Percentiles rank a stretch among this genome's conserved stretches.
These are phyloP conservation scores for Arabidopsis thaliana DNA, from an alignment of 345 rosid genomes.

Conservation along the genomic window DNA sequence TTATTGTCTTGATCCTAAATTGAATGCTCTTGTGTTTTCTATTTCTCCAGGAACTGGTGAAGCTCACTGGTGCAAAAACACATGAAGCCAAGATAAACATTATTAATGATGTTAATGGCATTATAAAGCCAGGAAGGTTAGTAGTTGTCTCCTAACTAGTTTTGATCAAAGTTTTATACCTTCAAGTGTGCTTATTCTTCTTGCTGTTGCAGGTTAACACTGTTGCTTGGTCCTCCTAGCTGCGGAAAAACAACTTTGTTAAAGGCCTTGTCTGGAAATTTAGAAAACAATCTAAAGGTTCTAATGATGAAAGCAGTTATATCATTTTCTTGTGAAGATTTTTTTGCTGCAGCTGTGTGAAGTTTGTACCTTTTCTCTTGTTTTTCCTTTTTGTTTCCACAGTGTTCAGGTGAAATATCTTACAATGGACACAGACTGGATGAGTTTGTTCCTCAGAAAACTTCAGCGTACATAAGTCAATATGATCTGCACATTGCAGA, in stretches of 20 bases:
- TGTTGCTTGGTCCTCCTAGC: constrained; percentile 88
- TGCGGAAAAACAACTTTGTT: constrained; percentile 79
- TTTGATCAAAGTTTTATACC: not conserved
- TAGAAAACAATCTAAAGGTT: constrained; percentile 64
- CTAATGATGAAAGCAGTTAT: constrained; percentile 7
- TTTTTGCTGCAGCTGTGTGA: constrained; percentile 26
- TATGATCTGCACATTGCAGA: constrained; percentile 59
- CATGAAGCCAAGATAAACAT: constrained; percentile 61
- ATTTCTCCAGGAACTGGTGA: constrained; percentile 53
- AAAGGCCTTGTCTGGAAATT: constrained; percentile 75
- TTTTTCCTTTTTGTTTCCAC: constrained; percentile 23
- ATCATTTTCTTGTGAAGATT: not conserved
- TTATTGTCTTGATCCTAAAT: not conserved
- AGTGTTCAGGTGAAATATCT: constrained; percentile 62
- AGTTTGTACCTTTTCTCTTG: constrained; percentile 25
- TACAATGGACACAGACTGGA: constrained; percentile 54
- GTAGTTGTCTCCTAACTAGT: constrained; percentile 15
- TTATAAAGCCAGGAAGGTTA: constrained; percentile 76
- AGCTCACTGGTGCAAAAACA: constrained; percentile 51
- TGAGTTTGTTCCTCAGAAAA: constrained; percentile 63
- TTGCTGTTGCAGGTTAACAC: constrained; percentile 58
- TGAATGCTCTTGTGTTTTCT: constrained; percentile 3
- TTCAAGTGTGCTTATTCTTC: constrained; percentile 14
- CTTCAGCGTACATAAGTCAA: constrained; percentile 63
- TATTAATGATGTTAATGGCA: constrained; percentile 63